phyloP scores from a whole-genome alignment of 177 flowering plant species.

The Vitis hybrid region DNA sequence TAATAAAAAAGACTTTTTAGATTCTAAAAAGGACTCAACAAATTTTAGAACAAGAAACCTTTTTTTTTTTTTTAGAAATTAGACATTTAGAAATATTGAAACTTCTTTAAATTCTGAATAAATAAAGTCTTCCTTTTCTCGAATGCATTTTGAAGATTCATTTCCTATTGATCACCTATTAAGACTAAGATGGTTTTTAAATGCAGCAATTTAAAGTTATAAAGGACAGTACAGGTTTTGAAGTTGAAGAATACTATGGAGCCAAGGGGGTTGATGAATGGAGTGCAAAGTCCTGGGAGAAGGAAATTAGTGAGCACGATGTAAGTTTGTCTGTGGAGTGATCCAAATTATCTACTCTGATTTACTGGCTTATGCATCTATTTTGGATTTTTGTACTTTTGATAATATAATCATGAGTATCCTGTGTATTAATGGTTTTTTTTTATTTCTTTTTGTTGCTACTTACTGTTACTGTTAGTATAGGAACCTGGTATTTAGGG shows the following conservation, averaged over 20 bases:
- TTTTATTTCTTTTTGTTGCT: too few relatives aligned
- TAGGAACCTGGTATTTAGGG: too few relatives aligned
- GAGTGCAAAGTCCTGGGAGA: constrained; percentile 56
- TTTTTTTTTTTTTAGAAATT: too few relatives aligned
- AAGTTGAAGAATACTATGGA: constrained; percentile 66
- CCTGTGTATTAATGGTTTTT: too few relatives aligned
- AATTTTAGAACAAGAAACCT: too few relatives aligned
- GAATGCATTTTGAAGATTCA: too few relatives aligned
- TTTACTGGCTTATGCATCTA: not conserved
- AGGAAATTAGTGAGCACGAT: constrained; percentile 55
- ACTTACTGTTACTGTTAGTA: too few relatives aligned
- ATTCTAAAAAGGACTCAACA: too few relatives aligned
- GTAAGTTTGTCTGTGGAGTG: constrained; percentile 31
- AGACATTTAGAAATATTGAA: too few relatives aligned
- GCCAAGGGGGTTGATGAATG: constrained; percentile 75
- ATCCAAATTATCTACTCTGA: not conserved
- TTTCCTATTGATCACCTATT: not conserved
- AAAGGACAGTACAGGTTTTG: constrained; percentile 41
- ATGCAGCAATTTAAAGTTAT: constrained; percentile 73
- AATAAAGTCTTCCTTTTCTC: not conserved
- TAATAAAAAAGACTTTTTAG: too few relatives aligned
- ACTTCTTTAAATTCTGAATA: too few relatives aligned
- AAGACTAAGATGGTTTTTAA: not conserved
- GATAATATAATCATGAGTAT: too few relatives aligned
- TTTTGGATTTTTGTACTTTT: not conserved